phyloP scores from a whole-genome alignment of 2,329 filamentous ascomycete genomes.

The Elsinoe ampelina region DNA sequence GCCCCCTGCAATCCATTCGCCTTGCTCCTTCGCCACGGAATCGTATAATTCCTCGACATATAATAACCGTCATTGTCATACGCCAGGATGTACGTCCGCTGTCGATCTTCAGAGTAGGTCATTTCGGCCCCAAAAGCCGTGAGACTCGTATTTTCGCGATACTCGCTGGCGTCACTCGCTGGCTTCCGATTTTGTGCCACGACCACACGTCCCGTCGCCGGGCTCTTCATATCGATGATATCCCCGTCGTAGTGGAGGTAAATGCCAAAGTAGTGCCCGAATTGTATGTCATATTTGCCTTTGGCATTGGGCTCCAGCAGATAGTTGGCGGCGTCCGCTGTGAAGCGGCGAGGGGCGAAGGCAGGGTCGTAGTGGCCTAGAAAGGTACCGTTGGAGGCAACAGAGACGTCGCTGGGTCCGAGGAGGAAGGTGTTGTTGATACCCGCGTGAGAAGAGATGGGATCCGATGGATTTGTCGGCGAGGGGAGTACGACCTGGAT shows the following conservation, averaged over 20 bases:
- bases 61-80: background rate
- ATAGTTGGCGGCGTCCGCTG: background rate
- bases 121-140: background rate
- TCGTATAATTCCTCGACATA: background rate
- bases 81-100: background rate
- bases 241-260: background rate
- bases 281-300: background rate
- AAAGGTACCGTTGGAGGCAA: background rate
- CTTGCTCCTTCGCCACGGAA: background rate
- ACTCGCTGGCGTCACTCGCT: background rate
- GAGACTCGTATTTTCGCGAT: background rate
- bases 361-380: background rate
- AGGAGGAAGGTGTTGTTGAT: constrained; percentile 1
- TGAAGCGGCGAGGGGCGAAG: background rate
- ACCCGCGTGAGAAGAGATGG: background rate
- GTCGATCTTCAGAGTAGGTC: background rate
- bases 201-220: background rate
- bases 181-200: background rate
- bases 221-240: background rate
- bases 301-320: background rate
- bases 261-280: background rate
- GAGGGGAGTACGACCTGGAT: background rate
- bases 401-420: background rate
- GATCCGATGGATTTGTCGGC: background rate
- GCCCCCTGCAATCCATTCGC: background rate